These are phyloP conservation scores for Citrus unshiu DNA, from an alignment of 345 rosid genomes.

Conservation along the genomic window DNA sequence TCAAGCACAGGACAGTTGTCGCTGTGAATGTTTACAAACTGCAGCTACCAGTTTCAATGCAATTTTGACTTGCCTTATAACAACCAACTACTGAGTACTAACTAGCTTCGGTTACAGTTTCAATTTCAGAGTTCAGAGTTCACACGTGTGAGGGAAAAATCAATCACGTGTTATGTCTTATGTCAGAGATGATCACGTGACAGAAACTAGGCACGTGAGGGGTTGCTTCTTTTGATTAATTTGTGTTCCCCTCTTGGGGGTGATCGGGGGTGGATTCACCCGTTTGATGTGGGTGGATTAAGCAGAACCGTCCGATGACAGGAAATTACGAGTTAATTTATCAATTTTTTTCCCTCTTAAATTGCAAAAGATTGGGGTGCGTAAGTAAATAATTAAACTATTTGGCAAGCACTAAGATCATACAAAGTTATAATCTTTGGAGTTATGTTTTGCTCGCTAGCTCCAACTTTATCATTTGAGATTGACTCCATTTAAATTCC, in stretches of 20 bases:
- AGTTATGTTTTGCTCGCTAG: no score
- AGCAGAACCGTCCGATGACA: background rate
- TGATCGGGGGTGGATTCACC: background rate
- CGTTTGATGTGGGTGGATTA: background rate
- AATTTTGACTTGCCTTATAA: background rate
- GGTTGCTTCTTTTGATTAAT: constrained; percentile 6
- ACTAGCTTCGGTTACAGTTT: background rate
- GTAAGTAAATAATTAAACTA: no score
- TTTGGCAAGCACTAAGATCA: background rate
- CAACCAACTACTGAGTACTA: background rate
- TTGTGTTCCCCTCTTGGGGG: background rate
- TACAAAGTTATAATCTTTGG: no score
- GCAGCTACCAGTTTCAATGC: background rate
- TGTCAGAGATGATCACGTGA: constrained; percentile 22
- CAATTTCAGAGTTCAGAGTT: background rate
- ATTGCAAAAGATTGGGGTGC: background rate
- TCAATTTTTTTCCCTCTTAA: background rate
- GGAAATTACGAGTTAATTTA: background rate
- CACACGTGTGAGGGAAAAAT: constrained; percentile 1
- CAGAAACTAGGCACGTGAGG: background rate
- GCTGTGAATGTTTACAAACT: background rate
- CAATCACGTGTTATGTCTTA: background rate
- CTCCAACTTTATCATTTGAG: no score
- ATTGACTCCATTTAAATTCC: no score
- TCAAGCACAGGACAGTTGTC: background rate